Conservation (phyloP, 164 flowering plant species). For the Annona squamosa region DNA sequence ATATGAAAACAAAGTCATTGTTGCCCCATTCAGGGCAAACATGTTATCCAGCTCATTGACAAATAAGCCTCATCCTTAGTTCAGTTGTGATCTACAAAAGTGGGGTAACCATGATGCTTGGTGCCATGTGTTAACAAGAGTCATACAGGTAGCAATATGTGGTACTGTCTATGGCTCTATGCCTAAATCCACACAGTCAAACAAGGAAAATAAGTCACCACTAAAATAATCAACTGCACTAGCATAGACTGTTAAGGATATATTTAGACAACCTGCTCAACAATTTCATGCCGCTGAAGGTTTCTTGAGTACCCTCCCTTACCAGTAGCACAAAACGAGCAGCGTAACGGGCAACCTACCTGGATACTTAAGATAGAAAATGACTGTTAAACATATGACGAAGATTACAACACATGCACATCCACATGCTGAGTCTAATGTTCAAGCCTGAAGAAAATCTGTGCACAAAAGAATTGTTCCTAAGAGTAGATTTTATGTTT, state of each 20-base stretch:
- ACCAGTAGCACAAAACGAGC: slow-evolving; percentile 99
- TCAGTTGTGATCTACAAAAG: too few species aligned
- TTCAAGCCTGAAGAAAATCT: not conserved
- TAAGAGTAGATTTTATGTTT: not conserved
- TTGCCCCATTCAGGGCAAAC: too few species aligned
- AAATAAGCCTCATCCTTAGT: too few species aligned
- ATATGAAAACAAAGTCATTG: too few species aligned
- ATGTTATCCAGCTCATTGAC: too few species aligned
- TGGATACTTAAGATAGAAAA: slow-evolving; percentile 16
- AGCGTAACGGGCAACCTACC: slow-evolving; percentile 97
- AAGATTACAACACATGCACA: not conserved
- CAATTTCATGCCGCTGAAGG: slow-evolving; percentile 86
- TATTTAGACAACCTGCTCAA: slow-evolving; percentile 71
- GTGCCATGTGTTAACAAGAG: too few species aligned
- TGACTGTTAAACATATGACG: not conserved
- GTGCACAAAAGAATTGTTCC: not conserved
- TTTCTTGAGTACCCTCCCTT: slow-evolving; percentile 96
- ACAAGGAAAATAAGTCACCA: not conserved
- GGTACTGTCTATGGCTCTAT: not conserved
- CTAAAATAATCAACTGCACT: not conserved
- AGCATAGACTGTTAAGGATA: not conserved
- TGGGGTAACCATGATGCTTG: too few species aligned
- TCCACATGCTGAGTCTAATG: not conserved
- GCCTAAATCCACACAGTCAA: not conserved
- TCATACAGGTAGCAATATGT: not conserved